These are phyloP conservation scores for Termitomyces sp. DNA, from an alignment of 768 basidiomycete genomes.

Conservation along the genomic window DNA sequence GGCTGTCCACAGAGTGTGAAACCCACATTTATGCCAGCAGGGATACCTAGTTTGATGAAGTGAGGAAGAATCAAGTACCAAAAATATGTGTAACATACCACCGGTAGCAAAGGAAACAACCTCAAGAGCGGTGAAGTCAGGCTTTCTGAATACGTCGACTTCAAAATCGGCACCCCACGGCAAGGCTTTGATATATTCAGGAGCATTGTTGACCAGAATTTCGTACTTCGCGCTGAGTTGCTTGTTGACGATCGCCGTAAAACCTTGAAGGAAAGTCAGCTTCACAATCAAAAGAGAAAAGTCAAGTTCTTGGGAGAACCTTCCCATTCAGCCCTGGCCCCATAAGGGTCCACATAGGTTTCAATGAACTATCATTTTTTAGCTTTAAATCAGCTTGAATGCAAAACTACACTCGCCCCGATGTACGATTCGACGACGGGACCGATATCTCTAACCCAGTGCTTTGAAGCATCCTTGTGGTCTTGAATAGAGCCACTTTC, in stretches of 20 bases:
- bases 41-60: slow-evolving; percentile 55
- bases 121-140: slow-evolving; percentile 86
- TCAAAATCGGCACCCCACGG: slow-evolving; percentile 77
- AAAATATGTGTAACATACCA: slow-evolving; percentile 40
- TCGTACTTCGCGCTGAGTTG: slow-evolving; percentile 81
- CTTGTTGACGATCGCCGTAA: slow-evolving; percentile 89
- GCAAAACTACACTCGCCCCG: slow-evolving; percentile 41
- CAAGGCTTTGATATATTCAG: slow-evolving; percentile 74
- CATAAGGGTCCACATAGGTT: slow-evolving; percentile 88
- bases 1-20: not conserved
- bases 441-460: slow-evolving; percentile 86
- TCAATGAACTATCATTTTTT: slow-evolving; percentile 55
- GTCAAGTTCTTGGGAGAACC: slow-evolving; percentile 36
- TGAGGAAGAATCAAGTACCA: not conserved
- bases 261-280: slow-evolving; percentile 47
- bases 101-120: slow-evolving; percentile 82
- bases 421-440: slow-evolving; percentile 89
- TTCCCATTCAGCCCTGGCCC: slow-evolving; percentile 93
- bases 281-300: slow-evolving; percentile 1
- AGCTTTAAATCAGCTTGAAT: not conserved
- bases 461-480: slow-evolving; percentile 73
- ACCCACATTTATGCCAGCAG: slow-evolving; percentile 79
- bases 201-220: slow-evolving; percentile 70
- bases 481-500: slow-evolving; percentile 74
- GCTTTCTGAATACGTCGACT: slow-evolving; percentile 77